Conservation (phyloP, 208 protist genomes). For the Vickermania ingenoplastis region DNA sequence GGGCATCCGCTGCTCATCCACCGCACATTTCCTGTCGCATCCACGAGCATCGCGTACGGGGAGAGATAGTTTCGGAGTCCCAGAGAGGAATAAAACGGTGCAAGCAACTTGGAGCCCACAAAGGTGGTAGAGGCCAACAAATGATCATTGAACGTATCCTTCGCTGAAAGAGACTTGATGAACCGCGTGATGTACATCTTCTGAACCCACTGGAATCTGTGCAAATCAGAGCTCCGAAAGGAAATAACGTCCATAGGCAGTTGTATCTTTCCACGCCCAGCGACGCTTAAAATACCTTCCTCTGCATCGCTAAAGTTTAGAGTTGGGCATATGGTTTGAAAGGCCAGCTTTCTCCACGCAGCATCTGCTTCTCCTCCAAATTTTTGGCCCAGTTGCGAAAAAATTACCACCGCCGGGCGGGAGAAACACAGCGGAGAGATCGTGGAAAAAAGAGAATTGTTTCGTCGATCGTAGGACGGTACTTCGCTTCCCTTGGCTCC, state of each 20-base stretch:
- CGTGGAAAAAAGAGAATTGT: slow-evolving; percentile 36
- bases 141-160: slow-evolving; percentile 13
- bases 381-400: slow-evolving; percentile 75
- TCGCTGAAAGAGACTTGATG: slow-evolving; percentile 30
- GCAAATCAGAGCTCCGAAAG: slow-evolving; percentile 67
- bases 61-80: slow-evolving; percentile 77
- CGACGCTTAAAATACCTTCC: not conserved
- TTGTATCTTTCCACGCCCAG: slow-evolving; percentile 5
- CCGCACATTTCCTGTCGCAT: slow-evolving; percentile 67
- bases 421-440: slow-evolving; percentile 45
- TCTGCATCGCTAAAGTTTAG: no score
- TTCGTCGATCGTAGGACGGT: slow-evolving; percentile 26
- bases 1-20: slow-evolving; percentile 77
- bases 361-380: slow-evolving; percentile 59
- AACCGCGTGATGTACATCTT: slow-evolving; percentile 61
- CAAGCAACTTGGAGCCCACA: slow-evolving; percentile 60
- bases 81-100: slow-evolving; percentile 57
- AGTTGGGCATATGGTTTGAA: slow-evolving; percentile 50
- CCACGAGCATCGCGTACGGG: slow-evolving; percentile 73
- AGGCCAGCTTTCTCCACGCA: slow-evolving; percentile 67
- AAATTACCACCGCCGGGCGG: slow-evolving; percentile 72
- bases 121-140: slow-evolving; percentile 62
- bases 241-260: slow-evolving; percentile 73
- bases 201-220: slow-evolving; percentile 78
- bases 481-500: not conserved